Conservation (phyloP, 148 eudicot species). For the Silene uniflora region DNA sequence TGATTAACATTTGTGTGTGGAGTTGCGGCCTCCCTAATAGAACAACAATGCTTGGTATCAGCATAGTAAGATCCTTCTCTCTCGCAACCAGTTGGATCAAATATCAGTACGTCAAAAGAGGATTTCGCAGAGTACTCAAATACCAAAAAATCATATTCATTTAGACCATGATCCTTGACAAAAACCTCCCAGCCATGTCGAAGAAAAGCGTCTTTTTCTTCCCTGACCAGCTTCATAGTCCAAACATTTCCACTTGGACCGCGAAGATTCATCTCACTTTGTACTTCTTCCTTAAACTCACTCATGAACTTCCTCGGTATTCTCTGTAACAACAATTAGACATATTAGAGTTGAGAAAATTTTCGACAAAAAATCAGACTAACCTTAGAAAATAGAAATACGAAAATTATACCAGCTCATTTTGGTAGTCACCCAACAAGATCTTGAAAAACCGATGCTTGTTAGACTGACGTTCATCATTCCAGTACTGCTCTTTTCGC, state of each 20-base stretch:
- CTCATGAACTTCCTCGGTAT: conserved; percentile 11
- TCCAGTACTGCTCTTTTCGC: conserved; percentile 20
- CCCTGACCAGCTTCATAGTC: not conserved
- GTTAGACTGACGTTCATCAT: not conserved
- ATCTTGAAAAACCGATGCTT: conserved; percentile 20
- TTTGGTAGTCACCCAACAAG: conserved; percentile 11
- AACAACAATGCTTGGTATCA: conserved; percentile 7
- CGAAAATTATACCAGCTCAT: conserved; percentile 2
- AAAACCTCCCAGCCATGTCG: conserved; percentile 13
- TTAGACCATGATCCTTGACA: conserved; percentile 14
- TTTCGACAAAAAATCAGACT: not conserved
- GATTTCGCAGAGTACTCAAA: conserved; percentile 1
- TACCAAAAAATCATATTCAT: not conserved
- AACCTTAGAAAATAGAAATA: not conserved
- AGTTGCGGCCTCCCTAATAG: not conserved
- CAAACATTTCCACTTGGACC: conserved; percentile 21
- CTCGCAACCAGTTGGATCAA: conserved; percentile 15
- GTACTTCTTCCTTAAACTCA: conserved; percentile 6
- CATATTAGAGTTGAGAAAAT: not conserved
- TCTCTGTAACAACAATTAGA: conserved; percentile 11
- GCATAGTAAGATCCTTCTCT: conserved; percentile 13
- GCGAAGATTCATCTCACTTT: not conserved
- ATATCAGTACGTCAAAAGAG: conserved; percentile 9
- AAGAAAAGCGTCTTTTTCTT: not conserved
- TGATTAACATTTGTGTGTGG: too few relatives aligned